phyloP scores from a whole-genome alignment of 2,329 filamentous ascomycete genomes.

The Samsoniella hepiali region DNA sequence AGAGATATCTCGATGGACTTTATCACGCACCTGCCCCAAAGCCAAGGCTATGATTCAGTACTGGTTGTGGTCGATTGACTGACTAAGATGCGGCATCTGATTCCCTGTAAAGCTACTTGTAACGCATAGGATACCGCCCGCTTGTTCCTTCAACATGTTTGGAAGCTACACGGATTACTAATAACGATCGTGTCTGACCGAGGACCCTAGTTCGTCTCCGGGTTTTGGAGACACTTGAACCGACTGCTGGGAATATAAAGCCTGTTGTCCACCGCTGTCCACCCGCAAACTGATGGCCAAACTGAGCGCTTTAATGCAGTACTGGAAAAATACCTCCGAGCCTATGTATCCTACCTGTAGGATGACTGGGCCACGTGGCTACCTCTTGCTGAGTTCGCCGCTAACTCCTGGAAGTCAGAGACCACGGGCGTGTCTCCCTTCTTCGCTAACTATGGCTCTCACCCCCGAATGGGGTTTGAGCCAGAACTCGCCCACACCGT shows the following conservation, averaged over 20 bases:
- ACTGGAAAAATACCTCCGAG: not conserved
- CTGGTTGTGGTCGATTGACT: not conserved
- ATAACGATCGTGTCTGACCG: not conserved
- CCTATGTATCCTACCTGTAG: not conserved
- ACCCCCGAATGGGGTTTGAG: too few species aligned
- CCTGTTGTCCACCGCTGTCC: not conserved
- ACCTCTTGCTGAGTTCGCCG: too few species aligned
- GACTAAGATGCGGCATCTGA: not conserved
- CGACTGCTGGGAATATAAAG: not conserved
- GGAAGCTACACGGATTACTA: not conserved
- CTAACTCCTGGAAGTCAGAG: too few species aligned
- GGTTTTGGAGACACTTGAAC: not conserved
- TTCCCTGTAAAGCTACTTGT: not conserved
- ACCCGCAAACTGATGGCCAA: not conserved
- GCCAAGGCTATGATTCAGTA: not conserved
- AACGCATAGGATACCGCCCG: not conserved
- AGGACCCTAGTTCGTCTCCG: not conserved
- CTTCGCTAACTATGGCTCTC: too few species aligned
- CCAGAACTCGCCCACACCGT: not conserved
- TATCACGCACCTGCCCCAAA: conserved; percentile 16
- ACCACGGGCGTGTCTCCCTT: too few species aligned
- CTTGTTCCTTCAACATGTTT: not conserved
- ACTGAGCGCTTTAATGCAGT: not conserved
- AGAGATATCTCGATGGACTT: conserved; percentile 18
- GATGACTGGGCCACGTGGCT: too few species aligned